Evolutionary conservation across 2,329 filamentous ascomycete species (phyloP), one percentile per base, ranked within the genome.

Genomic region (Leptoxyphium fumago): DNA sequence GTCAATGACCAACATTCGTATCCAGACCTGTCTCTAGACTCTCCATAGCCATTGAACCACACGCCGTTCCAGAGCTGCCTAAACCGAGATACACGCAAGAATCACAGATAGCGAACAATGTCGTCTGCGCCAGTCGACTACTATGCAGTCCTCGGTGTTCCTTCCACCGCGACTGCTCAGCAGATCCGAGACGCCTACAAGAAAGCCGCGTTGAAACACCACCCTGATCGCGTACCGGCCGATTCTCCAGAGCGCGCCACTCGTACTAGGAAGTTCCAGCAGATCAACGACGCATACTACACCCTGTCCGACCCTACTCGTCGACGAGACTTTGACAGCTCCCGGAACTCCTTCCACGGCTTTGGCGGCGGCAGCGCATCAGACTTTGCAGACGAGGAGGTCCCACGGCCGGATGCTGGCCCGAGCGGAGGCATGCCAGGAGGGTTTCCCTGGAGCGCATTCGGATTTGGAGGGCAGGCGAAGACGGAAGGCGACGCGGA

Each of bases 181-280:
- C 83, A 96, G 61, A 81, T 98, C 59, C 83, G 89, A 55, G 83
- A 85, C 71, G 91, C 88, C 42, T 98, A 96, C 72, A 98, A 98
- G 63, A 82, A 82, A 82, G 48, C 34, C 45, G 89, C 89, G 5
- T 71, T 96, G 39, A 94, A 91, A 65, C 87, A 84, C 50, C 89
- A 96, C 62, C 89, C 89, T 1, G 91, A 98, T 62, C 84, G 91
- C 47, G 86, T 98, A 36, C 74, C 87, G 26, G 68, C 75, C 51
- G 78, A 87, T 64, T 89, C 86, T 5, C 85, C 88, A 32, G 87
- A 96, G 54, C 84, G 89, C 50, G 64, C 77, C 17, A 64, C 75
- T 10, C 83, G 88, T 57, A 98, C 91, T 5, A 84, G 83, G 58
- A 81, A 81, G 60, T 94, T 94, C 69, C 87, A 94, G 63, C 77